Conservation (phyloP, 1,284 basidiomycete genomes). For the Cryptococcus neoformans region DNA sequence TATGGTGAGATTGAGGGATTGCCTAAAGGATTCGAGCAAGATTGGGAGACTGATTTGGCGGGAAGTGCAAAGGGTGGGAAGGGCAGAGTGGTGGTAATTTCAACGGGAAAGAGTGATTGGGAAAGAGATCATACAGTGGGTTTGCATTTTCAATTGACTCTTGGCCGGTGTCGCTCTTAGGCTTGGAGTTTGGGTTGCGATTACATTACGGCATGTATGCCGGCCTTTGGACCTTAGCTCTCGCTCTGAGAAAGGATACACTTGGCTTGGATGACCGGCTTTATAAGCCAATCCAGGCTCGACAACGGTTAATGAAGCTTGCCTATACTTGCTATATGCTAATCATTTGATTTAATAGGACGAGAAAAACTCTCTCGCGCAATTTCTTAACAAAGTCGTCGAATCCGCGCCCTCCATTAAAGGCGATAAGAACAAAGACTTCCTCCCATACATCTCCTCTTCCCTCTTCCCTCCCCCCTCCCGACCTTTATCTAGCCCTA, state of each 20-base stretch:
- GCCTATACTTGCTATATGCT: no score
- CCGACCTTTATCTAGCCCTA: slow-evolving; percentile 16
- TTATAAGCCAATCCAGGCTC: no score
- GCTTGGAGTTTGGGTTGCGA: not conserved
- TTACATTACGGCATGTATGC: not conserved
- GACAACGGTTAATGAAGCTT: no score
- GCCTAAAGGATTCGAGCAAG: slow-evolving; percentile 65
- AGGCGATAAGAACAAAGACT: slow-evolving; percentile 16
- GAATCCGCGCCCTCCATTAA: slow-evolving; percentile 10
- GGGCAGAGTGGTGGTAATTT: slow-evolving; percentile 77
- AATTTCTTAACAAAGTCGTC: slow-evolving; percentile 23
- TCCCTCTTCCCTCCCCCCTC: slow-evolving; percentile 30
- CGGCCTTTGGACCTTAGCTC: not conserved
- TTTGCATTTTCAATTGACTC: not conserved
- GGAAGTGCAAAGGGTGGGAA: slow-evolving; percentile 78
- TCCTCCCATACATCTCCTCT: slow-evolving; percentile 32
- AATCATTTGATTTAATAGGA: slow-evolving; percentile 3
- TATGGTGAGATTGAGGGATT: slow-evolving; percentile 67
- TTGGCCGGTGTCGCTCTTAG: not conserved
- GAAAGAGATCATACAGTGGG: slow-evolving; percentile 62
- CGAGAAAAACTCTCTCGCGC: slow-evolving; percentile 22
- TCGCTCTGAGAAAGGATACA: no score
- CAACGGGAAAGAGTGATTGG: slow-evolving; percentile 86
- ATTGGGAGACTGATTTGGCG: slow-evolving; percentile 72
- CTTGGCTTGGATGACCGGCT: no score